These are phyloP conservation scores for Thermothelomyces thermophilus DNA, from an alignment of 2,329 filamentous ascomycete species.

Conservation along the genomic window DNA sequence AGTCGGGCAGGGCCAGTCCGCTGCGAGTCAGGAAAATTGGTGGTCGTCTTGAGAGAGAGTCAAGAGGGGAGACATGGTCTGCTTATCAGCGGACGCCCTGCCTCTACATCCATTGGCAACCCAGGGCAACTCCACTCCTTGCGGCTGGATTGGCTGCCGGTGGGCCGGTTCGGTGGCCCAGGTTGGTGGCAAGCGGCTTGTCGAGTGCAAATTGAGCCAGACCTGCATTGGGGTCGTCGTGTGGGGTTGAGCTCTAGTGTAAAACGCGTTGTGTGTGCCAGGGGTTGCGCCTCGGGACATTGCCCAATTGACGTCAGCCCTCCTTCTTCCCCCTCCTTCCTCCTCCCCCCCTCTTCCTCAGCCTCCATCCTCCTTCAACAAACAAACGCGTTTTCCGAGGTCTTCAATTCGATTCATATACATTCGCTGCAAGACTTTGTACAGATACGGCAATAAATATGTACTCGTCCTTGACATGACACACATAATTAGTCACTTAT, in stretches of 20 bases:
- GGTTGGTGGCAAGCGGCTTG: not conserved
- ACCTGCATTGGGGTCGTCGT: too few species aligned
- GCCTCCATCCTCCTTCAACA: too few species aligned
- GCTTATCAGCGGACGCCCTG: constrained; percentile 4
- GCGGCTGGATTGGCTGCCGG: constrained; percentile 6
- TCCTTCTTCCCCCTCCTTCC: too few species aligned
- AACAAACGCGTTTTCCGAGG: not conserved
- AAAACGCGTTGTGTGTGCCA: too few species aligned
- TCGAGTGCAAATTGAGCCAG: too few species aligned
- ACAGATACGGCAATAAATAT: not conserved
- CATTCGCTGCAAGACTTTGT: not conserved
- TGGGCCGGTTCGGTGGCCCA: not conserved
- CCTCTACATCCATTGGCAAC: not conserved
- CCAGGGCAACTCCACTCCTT: not conserved
- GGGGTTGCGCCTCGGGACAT: too few species aligned
- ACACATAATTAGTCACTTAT: not conserved
- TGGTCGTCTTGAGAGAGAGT: not conserved
- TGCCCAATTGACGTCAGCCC: too few species aligned
- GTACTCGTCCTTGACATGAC: not conserved
- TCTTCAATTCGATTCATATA: not conserved
- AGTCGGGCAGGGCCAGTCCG: not conserved
- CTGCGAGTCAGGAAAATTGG: not conserved
- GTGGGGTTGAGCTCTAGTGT: too few species aligned
- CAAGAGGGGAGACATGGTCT: not conserved
- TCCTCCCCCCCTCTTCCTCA: too few species aligned